A percentile compares a stretch with the other conserved stretches of the same genome.
Conservation (phyloP, 2,329 filamentous ascomycete genomes). For the Coniochaeta sp. region DNA sequence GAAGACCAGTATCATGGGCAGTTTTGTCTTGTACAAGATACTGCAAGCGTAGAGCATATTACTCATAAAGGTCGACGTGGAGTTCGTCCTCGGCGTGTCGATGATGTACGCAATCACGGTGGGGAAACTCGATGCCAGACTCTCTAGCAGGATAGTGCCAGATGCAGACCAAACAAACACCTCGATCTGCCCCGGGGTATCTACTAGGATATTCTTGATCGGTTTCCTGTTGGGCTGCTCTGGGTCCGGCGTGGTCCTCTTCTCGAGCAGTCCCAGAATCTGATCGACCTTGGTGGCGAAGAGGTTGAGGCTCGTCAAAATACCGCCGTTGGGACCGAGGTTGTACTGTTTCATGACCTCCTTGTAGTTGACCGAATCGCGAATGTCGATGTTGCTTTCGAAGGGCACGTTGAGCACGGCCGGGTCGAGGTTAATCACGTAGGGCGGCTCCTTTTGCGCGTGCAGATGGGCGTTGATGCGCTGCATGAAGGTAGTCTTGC, state of each 20-base stretch:
- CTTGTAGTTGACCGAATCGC: slow-evolving; percentile 98
- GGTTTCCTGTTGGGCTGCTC: slow-evolving; percentile 52
- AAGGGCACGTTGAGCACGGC: slow-evolving; percentile 91
- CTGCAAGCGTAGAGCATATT: slow-evolving; percentile 99
- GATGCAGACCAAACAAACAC: slow-evolving; percentile 98
- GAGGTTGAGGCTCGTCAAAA: slow-evolving; percentile 88
- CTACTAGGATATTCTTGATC: slow-evolving; percentile 80
- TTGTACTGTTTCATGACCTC: slow-evolving; percentile 99
- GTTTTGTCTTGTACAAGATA: slow-evolving; percentile 96
- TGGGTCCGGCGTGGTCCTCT: slow-evolving; percentile 62
- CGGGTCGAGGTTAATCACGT: slow-evolving; percentile 95
- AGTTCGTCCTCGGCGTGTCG: slow-evolving; percentile 87
- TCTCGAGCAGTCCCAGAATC: slow-evolving; percentile 82
- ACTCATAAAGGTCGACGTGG: slow-evolving; percentile 97
- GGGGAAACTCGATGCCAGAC: slow-evolving; percentile 86
- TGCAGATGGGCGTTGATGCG: slow-evolving; percentile 93
- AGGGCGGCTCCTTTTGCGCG: slow-evolving; percentile 70
- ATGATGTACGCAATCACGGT: slow-evolving; percentile 97
- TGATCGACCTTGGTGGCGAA: slow-evolving; percentile 99
- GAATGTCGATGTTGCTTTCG: slow-evolving; percentile 96
- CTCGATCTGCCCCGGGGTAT: slow-evolving; percentile 96
- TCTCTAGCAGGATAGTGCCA: slow-evolving; percentile 88
- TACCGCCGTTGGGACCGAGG: slow-evolving; percentile 92
- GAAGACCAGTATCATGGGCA: slow-evolving; percentile 98
- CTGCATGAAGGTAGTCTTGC: slow-evolving; percentile 99